These are phyloP conservation scores for Pochonia chlamydosporia DNA, from an alignment of 2,329 filamentous ascomycete genomes.

Conservation along the genomic window DNA sequence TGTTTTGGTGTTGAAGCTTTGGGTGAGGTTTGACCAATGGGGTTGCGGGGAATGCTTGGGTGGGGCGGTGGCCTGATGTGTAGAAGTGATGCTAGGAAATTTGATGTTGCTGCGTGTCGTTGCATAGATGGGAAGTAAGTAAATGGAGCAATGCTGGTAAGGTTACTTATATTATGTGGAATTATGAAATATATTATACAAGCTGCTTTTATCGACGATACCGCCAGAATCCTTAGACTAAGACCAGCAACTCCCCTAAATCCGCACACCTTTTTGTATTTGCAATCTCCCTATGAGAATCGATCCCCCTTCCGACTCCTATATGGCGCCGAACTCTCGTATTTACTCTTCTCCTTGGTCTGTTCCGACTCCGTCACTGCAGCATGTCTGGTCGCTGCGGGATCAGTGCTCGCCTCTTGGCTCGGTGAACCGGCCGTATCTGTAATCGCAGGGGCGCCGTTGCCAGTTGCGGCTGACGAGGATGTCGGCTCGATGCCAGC, in stretches of 20 bases:
- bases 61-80: neutral
- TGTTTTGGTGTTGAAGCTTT: neutral
- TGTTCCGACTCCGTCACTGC: conserved; percentile 64
- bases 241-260: neutral
- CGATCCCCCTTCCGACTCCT: conserved; percentile 78
- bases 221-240: neutral
- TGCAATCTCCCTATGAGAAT: conserved; percentile 50
- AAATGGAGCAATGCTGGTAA: neutral
- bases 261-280: neutral
- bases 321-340: conserved; percentile 74
- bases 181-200: neutral
- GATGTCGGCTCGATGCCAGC: conserved; percentile 29
- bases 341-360: conserved; percentile 77
- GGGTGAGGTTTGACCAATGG: neutral
- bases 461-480: conserved; percentile 31
- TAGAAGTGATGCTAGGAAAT: neutral
- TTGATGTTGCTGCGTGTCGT: neutral
- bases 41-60: neutral
- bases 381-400: conserved; percentile 79
- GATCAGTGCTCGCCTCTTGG: conserved; percentile 68
- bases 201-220: neutral
- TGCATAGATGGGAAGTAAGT: neutral
- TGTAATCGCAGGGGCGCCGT: conserved; percentile 49
- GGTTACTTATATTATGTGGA: neutral
- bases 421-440: conserved; percentile 58